Base-by-base conservation (phyloP, 2,329 filamentous ascomycete genomes). In the Fusarium sp. region DNA sequence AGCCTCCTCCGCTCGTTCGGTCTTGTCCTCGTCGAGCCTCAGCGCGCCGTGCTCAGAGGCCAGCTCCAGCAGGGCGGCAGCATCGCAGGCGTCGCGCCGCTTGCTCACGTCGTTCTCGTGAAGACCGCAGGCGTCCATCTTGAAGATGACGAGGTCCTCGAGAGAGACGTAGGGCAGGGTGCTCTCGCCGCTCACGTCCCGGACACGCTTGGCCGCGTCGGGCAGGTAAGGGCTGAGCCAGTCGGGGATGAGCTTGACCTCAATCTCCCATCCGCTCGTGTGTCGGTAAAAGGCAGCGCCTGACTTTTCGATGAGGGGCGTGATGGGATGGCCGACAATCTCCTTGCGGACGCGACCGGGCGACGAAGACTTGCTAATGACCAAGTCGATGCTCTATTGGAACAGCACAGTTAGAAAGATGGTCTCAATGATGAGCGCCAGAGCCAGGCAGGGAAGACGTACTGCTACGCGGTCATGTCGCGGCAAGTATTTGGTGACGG, bases 201-300 rank as follows among this genome's bases (percentile, higher is more conserved):
- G 54, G 4, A 68, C 66, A 4, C 57, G 58, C n/a, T 60, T 62
- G 6, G 70, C 70, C 4, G 70, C 52, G 6, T 52, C 47, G 35
- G 70, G 70, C 31, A 71, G 70, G 43, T 68, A 71, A 0, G 70
- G 67, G 48, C 70, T 71, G 3, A 71, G 60, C 70, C 70, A 71
- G 63, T 71, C 70, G 27, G 70, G 70, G 10, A 71, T 62, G 25
- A 71, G 63, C 58, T 71, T 71, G 9, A 71, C 70, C 29, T 71
- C 67, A 8, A 71, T 60, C 43, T 71, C 67, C 68, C 68, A 71
- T 21, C 68, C 67, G 39, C 33, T 65, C 1, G 70, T 50, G 43
- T 69, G 68, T 13, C 54, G 59, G 53, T 71, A 71, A 15, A 64
- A 63, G 39, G 71, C 61, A 9, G 51, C 57, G 9, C 70, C 70